A percentile compares a stretch with the other conserved stretches of the same genome.
These are phyloP conservation scores for grape (Vitis vinifera) DNA, from an alignment of 164 flowering plant species.

Conservation along the genomic window DNA sequence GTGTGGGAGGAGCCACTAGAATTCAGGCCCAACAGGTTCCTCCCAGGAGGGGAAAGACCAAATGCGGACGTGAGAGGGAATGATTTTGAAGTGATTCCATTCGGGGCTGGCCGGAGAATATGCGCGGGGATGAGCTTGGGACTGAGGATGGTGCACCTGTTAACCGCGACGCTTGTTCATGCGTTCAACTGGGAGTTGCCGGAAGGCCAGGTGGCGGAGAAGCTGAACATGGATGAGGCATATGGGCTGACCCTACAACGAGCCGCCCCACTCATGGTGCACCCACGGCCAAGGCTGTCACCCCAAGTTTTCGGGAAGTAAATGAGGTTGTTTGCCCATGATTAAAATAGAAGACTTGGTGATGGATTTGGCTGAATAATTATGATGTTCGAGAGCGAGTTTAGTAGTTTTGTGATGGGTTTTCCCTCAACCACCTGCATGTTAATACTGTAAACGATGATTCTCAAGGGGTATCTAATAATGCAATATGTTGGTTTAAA, in stretches of 20 bases:
- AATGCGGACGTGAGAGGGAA: conserved; percentile 61
- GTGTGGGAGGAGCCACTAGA: conserved; percentile 64
- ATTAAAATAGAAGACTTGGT: too few relatives aligned
- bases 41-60: conserved; percentile 60
- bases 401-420: too few relatives aligned
- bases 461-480: too few relatives aligned
- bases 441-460: too few relatives aligned
- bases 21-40: conserved; percentile 72
- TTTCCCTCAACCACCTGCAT: too few relatives aligned
- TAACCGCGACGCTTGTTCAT: conserved; percentile 67
- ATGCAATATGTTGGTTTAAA: too few relatives aligned
- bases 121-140: conserved; percentile 84
- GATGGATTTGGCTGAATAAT: too few relatives aligned
- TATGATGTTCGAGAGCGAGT: too few relatives aligned
- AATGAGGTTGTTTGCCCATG: too few relatives aligned
- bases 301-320: conserved; percentile 18
- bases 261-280: conserved; percentile 53
- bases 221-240: conserved; percentile 79
- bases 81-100: conserved; percentile 79
- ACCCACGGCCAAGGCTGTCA: conserved; percentile 50
- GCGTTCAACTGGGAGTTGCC: conserved; percentile 66
- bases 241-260: conserved; percentile 80
- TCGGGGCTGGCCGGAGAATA: conserved; percentile 88
- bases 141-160: conserved; percentile 60
- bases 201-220: conserved; percentile 40